Evolutionary conservation across 441 rosid species (phyloP).

Genomic region (Populus hybrid): DNA sequence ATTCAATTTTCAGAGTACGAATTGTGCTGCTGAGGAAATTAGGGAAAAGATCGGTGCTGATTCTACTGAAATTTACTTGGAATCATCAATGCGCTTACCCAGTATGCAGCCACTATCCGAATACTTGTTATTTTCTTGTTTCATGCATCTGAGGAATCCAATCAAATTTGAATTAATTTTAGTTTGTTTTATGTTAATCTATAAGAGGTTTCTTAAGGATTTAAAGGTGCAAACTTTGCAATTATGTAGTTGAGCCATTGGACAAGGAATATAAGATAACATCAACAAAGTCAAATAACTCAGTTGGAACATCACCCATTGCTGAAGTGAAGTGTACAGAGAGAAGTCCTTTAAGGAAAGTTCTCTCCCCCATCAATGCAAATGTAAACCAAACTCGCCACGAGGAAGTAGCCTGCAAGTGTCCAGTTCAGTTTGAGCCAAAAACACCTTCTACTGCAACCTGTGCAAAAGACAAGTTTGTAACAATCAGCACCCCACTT

Average conservation of each 20-base stretch:
- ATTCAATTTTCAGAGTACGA: conserved; percentile 32
- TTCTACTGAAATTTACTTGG: conserved; percentile 14
- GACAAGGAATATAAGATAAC: conserved; percentile 18
- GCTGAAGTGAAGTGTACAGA: conserved; percentile 20
- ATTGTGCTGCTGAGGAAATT: conserved; percentile 24
- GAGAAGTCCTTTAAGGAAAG: conserved; percentile 50
- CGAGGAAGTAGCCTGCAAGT: conserved; percentile 21
- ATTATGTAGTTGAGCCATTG: conserved; percentile 25
- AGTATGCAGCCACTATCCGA: conserved; percentile 26
- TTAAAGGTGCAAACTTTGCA: background rate
- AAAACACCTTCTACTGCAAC: conserved; percentile 31
- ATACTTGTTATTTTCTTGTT: background rate
- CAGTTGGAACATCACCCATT: conserved; percentile 19
- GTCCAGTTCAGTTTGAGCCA: conserved; percentile 30
- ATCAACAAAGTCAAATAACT: background rate
- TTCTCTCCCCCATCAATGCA: conserved; percentile 54
- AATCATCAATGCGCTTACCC: conserved; percentile 22
- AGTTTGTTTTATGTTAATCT: background rate
- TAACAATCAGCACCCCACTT: conserved; percentile 42
- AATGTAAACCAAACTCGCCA: conserved; percentile 27
- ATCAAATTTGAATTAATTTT: background rate
- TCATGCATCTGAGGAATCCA: background rate
- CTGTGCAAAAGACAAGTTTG: conserved; percentile 25
- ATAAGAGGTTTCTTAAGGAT: background rate
- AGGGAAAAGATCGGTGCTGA: conserved; percentile 19